Evolutionary conservation across 2,329 filamentous ascomycete species (phyloP).

Genomic region (Ophiostoma quercus): DNA sequence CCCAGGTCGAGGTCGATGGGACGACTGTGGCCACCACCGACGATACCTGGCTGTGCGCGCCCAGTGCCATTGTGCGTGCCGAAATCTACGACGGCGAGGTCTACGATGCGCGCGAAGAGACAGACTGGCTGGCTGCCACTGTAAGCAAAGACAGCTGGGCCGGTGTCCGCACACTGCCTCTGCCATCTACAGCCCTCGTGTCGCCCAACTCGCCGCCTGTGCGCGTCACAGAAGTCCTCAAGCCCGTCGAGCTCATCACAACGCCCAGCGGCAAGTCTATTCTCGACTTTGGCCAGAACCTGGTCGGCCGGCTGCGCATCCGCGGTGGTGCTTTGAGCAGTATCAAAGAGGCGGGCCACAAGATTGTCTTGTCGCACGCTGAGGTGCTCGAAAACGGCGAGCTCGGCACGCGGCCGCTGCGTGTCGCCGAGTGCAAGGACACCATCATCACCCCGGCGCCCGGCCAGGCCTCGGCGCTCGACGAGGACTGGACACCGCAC

Average conservation of each 20-base stretch:
- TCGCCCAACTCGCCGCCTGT: conserved; percentile 44
- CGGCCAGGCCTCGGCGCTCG: conserved; percentile 18
- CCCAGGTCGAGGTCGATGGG: conserved; percentile 35
- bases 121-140: conserved; percentile 1
- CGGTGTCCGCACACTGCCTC: conserved; percentile 27
- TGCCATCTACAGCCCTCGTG: conserved; percentile 35
- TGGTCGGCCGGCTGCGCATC: conserved; percentile 48
- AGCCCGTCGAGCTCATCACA: conserved; percentile 32
- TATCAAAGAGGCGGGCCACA: conserved; percentile 34
- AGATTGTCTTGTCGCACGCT: conserved; percentile 44
- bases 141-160: neutral
- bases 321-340: conserved; percentile 16
- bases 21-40: conserved; percentile 11
- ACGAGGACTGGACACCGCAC: conserved; percentile 39
- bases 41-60: conserved; percentile 26
- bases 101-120: conserved; percentile 40
- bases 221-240: conserved; percentile 35
- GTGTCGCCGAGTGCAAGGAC: conserved; percentile 41
- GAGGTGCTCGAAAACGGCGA: conserved; percentile 51
- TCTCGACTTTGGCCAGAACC: conserved; percentile 55
- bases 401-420: conserved; percentile 40
- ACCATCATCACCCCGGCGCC: conserved; percentile 31
- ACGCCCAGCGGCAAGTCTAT: conserved; percentile 42
- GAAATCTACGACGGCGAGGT: conserved; percentile 52
- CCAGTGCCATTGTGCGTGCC: conserved; percentile 33